Conservation (phyloP, 345 rosid genomes). For the Punica granatum region DNA sequence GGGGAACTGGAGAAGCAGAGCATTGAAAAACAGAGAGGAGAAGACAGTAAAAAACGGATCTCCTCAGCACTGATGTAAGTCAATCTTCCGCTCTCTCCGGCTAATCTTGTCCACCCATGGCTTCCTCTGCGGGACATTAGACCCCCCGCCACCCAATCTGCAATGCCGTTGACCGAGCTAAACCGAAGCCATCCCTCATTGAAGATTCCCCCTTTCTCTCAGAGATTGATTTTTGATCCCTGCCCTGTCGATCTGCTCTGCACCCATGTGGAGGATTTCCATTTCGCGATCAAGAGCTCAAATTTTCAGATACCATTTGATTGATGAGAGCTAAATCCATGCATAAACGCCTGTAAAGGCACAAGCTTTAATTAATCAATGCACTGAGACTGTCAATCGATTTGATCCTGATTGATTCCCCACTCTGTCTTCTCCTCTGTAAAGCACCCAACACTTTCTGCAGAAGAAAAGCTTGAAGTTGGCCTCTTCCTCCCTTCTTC, state of each 20-base stretch:
- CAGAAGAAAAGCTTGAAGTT: background rate
- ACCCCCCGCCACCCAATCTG: background rate
- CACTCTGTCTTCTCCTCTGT: slow-evolving; percentile 6
- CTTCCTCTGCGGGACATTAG: background rate
- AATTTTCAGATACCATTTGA: background rate
- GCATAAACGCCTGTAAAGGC: background rate
- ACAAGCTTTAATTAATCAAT: background rate
- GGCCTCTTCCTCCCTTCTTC: slow-evolving; percentile 6
- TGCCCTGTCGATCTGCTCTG: background rate
- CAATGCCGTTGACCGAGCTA: background rate
- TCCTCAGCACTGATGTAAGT: background rate
- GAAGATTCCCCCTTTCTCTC: background rate
- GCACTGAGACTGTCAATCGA: background rate
- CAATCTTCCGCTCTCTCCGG: background rate
- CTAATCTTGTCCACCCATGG: background rate
- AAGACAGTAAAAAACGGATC: background rate
- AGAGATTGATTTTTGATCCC: background rate
- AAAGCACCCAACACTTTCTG: background rate
- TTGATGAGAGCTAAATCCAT: background rate
- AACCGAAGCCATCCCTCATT: no score
- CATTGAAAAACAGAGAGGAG: background rate
- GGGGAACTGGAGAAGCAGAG: no score
- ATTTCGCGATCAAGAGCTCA: background rate
- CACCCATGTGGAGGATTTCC: background rate
- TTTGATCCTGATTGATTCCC: background rate